Evolutionary conservation across 2,329 filamentous ascomycete genomes (phyloP).

Genomic region (Taxawa tesnikishii): DNA sequence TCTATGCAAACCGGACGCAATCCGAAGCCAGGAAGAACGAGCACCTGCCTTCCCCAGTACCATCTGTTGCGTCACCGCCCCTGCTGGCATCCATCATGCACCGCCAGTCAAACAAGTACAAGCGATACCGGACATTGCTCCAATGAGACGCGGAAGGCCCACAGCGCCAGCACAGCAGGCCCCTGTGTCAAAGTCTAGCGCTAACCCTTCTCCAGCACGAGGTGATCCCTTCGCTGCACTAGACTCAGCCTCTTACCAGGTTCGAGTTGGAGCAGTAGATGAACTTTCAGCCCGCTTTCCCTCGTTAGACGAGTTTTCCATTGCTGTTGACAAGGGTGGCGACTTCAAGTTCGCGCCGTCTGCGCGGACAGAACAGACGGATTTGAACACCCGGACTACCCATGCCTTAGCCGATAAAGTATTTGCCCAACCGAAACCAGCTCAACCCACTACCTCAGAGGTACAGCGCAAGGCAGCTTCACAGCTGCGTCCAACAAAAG

Average conservation of each 20-base stretch:
- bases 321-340: conserved; percentile 70
- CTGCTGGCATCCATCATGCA: conserved; percentile 8
- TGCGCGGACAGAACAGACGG: conserved; percentile 27
- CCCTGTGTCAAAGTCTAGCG: conserved; percentile 31
- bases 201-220: conserved; percentile 57
- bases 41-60: conserved; percentile 44
- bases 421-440: conserved; percentile 40
- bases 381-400: conserved; percentile 55
- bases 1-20: conserved; percentile 42
- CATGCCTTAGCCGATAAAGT: conserved; percentile 75
- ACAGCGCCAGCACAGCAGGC: conserved; percentile 35
- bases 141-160: conserved; percentile 82
- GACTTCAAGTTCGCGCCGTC: conserved; percentile 61
- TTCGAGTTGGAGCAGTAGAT: conserved; percentile 46
- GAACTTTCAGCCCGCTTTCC: conserved; percentile 81
- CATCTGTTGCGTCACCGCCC: conserved; percentile 38
- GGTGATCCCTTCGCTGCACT: conserved; percentile 86
- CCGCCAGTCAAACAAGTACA: conserved; percentile 57
- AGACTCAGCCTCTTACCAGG: conserved; percentile 49
- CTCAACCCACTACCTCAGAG: conserved; percentile 18
- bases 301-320: conserved; percentile 81
- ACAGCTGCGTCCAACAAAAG: not conserved
- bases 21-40: conserved; percentile 52
- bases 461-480: not conserved
- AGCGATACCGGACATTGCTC: conserved; percentile 74